Evolutionary conservation across 2,329 filamentous ascomycete genomes (phyloP).

Genomic region (Neofusicoccum parvum): DNA sequence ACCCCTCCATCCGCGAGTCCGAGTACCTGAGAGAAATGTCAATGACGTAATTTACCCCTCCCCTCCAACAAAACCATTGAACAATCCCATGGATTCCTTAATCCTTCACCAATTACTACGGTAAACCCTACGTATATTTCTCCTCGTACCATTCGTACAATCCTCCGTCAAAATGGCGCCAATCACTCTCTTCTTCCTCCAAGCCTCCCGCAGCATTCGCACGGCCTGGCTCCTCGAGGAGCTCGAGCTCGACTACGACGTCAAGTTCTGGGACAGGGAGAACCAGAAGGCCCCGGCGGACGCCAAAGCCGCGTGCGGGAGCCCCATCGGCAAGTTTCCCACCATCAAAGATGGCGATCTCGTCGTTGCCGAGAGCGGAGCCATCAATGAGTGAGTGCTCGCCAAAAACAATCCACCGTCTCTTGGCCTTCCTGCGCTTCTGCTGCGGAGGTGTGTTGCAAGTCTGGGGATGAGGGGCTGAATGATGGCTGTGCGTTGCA

Average conservation of each 20-base stretch:
- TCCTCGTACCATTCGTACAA: too few species aligned
- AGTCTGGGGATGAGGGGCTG: background rate
- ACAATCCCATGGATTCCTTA: too few species aligned
- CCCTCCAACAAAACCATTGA: too few species aligned
- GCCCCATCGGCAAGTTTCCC: constrained; percentile 50
- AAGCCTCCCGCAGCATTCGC: constrained; percentile 49
- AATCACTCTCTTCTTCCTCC: constrained; percentile 52
- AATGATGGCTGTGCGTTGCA: constrained; percentile 23
- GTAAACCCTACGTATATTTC: too few species aligned
- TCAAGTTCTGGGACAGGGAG: constrained; percentile 44
- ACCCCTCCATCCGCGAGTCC: too few species aligned
- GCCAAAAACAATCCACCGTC: too few species aligned
- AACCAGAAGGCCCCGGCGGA: constrained; percentile 43
- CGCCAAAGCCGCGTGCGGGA: constrained; percentile 46
- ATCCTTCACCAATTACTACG: too few species aligned
- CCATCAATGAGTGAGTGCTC: constrained; percentile 47
- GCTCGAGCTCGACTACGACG: constrained; percentile 44
- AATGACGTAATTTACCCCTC: too few species aligned
- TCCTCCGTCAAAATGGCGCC: constrained; percentile 4
- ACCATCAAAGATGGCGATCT: constrained; percentile 46
- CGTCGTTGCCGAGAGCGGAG: constrained; percentile 48
- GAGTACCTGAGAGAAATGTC: too few species aligned
- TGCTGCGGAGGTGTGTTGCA: too few species aligned
- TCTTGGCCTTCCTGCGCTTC: too few species aligned
- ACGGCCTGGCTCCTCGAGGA: constrained; percentile 52